These are phyloP conservation scores for Kodamaea sp. DNA, from an alignment of 1,139 yeast genomes.

Conservation along the genomic window DNA sequence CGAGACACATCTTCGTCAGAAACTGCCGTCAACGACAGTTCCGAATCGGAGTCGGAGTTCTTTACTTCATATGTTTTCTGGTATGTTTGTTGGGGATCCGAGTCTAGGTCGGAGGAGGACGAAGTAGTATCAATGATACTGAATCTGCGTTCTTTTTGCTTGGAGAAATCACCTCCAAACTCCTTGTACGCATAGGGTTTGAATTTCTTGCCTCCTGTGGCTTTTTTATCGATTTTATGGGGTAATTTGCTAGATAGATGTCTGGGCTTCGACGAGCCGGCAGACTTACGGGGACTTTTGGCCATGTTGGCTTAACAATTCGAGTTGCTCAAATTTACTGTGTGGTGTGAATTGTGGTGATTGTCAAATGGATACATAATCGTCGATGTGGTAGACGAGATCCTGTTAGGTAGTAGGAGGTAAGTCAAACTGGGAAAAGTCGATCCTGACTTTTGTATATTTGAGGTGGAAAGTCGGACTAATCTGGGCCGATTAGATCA, in stretches of 20 bases:
- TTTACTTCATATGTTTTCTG: not conserved
- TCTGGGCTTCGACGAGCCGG: constrained; percentile 4
- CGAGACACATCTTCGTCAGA: constrained; percentile 33
- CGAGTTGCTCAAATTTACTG: not conserved
- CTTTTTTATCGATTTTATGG: constrained; percentile 2
- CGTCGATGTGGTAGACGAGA: too few relatives aligned
- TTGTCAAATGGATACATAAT: constrained; percentile 1
- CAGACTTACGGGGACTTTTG: constrained; percentile 31
- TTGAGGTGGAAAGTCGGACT: too few relatives aligned
- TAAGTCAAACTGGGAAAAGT: too few relatives aligned
- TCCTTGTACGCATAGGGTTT: constrained; percentile 21
- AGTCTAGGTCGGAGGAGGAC: constrained; percentile 29
- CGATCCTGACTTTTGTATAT: too few relatives aligned
- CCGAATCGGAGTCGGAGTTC: constrained; percentile 20
- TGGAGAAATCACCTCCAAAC: constrained; percentile 3
- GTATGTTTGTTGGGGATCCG: constrained; percentile 5
- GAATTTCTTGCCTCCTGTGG: constrained; percentile 38
- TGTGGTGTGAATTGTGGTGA: constrained; percentile 5
- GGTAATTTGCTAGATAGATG: constrained; percentile 10
- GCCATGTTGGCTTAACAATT: constrained; percentile 21
- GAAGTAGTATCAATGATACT: constrained; percentile 44
- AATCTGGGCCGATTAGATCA: too few relatives aligned
- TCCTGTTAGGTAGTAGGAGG: too few relatives aligned
- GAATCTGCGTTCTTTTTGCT: constrained; percentile 33
- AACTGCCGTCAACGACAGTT: constrained; percentile 45